Conservation (phyloP, 345 rosid species). For the Hirschfeldia incana region DNA sequence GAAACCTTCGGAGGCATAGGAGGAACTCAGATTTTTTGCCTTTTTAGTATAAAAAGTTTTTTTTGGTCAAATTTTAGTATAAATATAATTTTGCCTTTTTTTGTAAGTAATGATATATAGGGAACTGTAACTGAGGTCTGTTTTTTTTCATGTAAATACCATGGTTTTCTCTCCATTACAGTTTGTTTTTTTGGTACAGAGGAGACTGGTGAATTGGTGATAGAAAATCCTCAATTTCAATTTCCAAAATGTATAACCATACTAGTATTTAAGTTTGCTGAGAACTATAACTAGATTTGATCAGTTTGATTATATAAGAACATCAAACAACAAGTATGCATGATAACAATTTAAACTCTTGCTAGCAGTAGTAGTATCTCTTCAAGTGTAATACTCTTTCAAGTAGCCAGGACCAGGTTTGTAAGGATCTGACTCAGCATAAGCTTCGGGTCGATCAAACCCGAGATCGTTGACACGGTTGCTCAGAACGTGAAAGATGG, state of each 20-base stretch:
- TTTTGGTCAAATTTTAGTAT: no score
- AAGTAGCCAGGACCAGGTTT: constrained; percentile 75
- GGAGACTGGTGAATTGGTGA: neutral
- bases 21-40: constrained; percentile 18
- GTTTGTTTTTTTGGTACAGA: neutral
- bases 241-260: neutral
- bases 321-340: neutral
- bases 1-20: neutral
- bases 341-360: no score
- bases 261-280: no score
- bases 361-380: neutral
- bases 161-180: constrained; percentile 14
- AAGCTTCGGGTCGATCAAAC: constrained; percentile 69
- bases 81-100: neutral
- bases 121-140: constrained; percentile 14
- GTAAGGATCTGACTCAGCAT: constrained; percentile 66
- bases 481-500: constrained; percentile 82
- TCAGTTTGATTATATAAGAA: neutral
- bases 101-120: constrained; percentile 22
- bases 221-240: neutral
- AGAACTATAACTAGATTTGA: neutral
- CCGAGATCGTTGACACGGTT: constrained; percentile 85
- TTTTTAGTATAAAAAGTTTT: constrained; percentile 20
- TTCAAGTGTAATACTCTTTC: constrained; percentile 59
- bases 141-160: constrained; percentile 20